Conservation (phyloP, 306 rosid genomes). For the Mimosa bimucronata region DNA sequence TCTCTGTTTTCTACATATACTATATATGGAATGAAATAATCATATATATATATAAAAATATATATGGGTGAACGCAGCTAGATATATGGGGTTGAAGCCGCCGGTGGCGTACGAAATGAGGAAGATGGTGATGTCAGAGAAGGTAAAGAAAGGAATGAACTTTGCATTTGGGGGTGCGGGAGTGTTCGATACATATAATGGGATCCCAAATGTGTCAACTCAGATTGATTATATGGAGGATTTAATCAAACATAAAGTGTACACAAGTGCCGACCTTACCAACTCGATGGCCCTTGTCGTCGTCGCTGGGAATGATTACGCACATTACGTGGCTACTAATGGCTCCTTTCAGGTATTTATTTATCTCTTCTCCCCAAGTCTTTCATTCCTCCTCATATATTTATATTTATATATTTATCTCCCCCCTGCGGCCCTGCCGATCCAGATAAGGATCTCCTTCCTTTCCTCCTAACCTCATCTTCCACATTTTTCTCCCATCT, state of each 20-base stretch:
- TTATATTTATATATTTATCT: neutral
- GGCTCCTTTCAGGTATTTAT: constrained; percentile 47
- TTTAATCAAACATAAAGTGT: constrained; percentile 40
- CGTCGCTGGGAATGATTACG: constrained; percentile 65
- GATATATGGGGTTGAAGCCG: constrained; percentile 53
- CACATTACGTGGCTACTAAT: constrained; percentile 14
- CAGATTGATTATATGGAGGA: constrained; percentile 55
- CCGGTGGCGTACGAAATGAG: constrained; percentile 59
- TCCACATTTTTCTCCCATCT: neutral
- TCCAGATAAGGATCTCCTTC: neutral
- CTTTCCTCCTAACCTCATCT: neutral
- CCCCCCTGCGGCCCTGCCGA: no score
- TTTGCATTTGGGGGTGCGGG: constrained; percentile 70
- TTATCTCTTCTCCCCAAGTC: neutral
- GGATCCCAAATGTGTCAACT: constrained; percentile 53
- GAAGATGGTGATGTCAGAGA: constrained; percentile 20
- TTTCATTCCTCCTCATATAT: no score
- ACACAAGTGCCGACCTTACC: constrained; percentile 36
- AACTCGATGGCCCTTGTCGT: constrained; percentile 58
- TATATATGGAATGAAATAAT: neutral
- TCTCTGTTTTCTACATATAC: neutral
- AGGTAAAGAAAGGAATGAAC: constrained; percentile 58
- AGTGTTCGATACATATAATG: constrained; percentile 46
- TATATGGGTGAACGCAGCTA: constrained; percentile 38
- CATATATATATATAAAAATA: neutral